Percentiles rank a stretch among this genome's conserved stretches.
Conservation (phyloP, 305 asterid genomes). For the Euphrasia arctica region DNA sequence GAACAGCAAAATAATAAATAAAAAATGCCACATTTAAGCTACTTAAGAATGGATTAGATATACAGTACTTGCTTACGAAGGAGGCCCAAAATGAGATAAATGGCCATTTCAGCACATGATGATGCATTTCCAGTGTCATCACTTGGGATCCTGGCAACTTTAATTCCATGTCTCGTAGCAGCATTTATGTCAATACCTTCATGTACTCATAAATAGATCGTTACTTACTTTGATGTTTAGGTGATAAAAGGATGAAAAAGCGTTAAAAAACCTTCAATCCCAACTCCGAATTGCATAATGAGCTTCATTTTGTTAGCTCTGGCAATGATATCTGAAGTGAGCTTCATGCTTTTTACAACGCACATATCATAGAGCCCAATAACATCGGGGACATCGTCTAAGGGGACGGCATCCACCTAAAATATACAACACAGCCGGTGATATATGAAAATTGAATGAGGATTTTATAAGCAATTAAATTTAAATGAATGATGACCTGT, state of each 20-base stretch:
- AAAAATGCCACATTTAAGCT: too few relatives aligned
- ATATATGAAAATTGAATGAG: background rate
- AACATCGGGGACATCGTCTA: slow-evolving; percentile 51
- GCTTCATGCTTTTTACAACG: slow-evolving; percentile 58
- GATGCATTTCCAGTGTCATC: slow-evolving; percentile 77
- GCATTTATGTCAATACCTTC: slow-evolving; percentile 77
- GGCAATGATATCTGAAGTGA: slow-evolving; percentile 69
- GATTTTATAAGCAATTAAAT: slow-evolving; percentile 15
- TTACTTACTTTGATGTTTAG: background rate
- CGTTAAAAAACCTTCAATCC: slow-evolving; percentile 60
- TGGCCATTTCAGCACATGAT: slow-evolving; percentile 98
- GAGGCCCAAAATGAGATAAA: slow-evolving; percentile 86
- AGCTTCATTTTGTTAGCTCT: slow-evolving; percentile 78
- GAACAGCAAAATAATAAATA: slow-evolving; percentile 1
- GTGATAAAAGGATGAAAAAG: background rate
- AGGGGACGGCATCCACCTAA: slow-evolving; percentile 80
- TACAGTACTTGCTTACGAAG: slow-evolving; percentile 81
- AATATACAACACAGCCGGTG: background rate
- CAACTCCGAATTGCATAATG: slow-evolving; percentile 96
- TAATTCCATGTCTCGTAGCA: slow-evolving; percentile 81
- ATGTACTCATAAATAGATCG: background rate
- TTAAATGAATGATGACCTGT: slow-evolving; percentile 38
- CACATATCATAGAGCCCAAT: slow-evolving; percentile 75
- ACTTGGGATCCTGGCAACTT: slow-evolving; percentile 88
- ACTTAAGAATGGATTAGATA: background rate